A percentile compares a stretch with the other conserved stretches of the same genome.
These are phyloP conservation scores for Phlegmacium glaucopus DNA, from an alignment of 768 basidiomycete genomes.

Conservation along the genomic window DNA sequence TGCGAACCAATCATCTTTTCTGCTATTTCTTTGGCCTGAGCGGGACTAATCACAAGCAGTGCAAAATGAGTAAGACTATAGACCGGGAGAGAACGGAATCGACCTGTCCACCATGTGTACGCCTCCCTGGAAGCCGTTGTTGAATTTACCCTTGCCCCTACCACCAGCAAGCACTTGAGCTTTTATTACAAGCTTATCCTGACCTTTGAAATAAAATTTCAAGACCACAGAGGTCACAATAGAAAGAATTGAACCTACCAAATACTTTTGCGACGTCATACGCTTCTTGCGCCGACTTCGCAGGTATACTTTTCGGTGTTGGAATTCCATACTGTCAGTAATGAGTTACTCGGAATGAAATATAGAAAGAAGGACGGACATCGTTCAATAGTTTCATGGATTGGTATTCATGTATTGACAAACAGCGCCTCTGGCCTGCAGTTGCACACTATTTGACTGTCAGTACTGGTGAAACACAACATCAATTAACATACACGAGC, in stretches of 20 bases:
- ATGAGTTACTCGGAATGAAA: conserved; percentile 1
- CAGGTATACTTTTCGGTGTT: conserved; percentile 87
- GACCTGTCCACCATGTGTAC: conserved; percentile 93
- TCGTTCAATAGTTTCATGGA: conserved; percentile 93
- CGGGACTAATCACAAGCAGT: conserved; percentile 50
- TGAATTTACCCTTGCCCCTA: conserved; percentile 95
- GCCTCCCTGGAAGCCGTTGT: conserved; percentile 95
- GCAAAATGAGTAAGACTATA: neutral
- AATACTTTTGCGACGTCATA: conserved; percentile 86
- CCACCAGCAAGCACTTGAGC: conserved; percentile 99
- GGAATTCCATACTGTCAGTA: conserved; percentile 84
- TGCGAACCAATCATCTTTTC: conserved; percentile 91
- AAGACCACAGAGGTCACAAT: conserved; percentile 2
- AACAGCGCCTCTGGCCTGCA: conserved; percentile 84
- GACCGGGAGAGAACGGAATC: conserved; percentile 4
- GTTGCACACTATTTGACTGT: conserved; percentile 49
- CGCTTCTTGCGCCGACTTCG: conserved; percentile 87
- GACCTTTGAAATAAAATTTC: conserved; percentile 40
- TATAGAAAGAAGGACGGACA: conserved; percentile 39
- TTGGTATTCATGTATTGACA: conserved; percentile 98
- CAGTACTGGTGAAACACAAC: neutral
- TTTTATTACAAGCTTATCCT: conserved; percentile 88
- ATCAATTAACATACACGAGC: conserved; percentile 49
- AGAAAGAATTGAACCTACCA: conserved; percentile 43
- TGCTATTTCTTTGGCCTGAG: conserved; percentile 85